Evolutionary conservation across 1,139 yeast genomes (phyloP), one percentile per base, ranked within the genome.

Genomic region (Protomyces inundatus): DNA sequence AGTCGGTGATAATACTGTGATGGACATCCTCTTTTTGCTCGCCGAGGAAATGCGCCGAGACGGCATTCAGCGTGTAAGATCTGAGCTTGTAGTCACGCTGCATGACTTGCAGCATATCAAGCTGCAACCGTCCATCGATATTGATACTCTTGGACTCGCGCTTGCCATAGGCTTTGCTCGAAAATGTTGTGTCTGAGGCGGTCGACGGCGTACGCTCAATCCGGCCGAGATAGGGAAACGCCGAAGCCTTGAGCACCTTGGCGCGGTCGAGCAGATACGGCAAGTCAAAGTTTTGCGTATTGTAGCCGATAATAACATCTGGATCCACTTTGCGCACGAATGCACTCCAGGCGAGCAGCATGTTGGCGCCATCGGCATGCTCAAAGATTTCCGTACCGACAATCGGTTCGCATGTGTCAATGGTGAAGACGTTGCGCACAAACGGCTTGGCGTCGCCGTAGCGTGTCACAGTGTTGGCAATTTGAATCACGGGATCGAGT

Each of bases 11-110:
- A 70, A 93, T 93, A 2, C 97, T 88, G 75, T 91, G 97, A 67
- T 91, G 98, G 7, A 95, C 98, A 74, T 95, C 99, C 76, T 95
- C 99, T 72, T 95, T 95, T 72, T 95, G 98, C 71, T 95, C 98
- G 37, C 89, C 90, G 69, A 95, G 75, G 73, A 95, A 95, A 71
- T 90, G 91, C 0, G 98, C 96, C 3, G 96, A 88, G 0, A 95
- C 99, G 0, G 98, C 88, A 75, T 95, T 95, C 75, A 95, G 80
- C 0, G 98, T 91, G 75, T 95, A 95, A 3, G 97, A 88, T 76
- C 99, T 83, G 70, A 95, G 80, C 74, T 95, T 95, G 75, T 90
- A 90, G 74, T 95, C 99, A 73, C 98, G 84, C 74, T 93, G 97
- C 68, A 90, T 83, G 72, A 90, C 91, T 72, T 93, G 98, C 54